Conservation (phyloP, 1,139 yeast species). For the Yueomyces sp. region DNA sequence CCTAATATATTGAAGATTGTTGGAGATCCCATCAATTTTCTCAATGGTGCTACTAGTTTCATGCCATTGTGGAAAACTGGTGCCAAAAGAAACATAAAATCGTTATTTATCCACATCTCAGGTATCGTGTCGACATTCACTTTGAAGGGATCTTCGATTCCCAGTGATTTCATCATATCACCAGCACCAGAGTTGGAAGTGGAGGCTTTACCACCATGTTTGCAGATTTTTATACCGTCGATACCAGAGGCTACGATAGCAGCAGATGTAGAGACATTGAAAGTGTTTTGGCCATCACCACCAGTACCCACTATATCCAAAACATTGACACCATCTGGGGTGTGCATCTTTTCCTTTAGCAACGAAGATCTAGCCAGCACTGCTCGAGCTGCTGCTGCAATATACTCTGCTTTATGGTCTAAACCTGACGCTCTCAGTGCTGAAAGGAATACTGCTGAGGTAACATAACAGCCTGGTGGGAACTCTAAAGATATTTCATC, state of each 20-base stretch:
- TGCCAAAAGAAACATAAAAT: conserved; percentile 74
- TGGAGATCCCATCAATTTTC: conserved; percentile 74
- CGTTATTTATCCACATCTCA: conserved; percentile 35
- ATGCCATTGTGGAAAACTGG: conserved; percentile 93
- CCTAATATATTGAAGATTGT: conserved; percentile 90
- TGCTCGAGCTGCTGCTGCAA: conserved; percentile 75
- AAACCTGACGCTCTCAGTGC: conserved; percentile 60
- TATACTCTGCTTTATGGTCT: conserved; percentile 71
- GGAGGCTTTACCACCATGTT: conserved; percentile 94
- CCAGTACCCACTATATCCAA: conserved; percentile 96
- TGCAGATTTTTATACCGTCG: conserved; percentile 61
- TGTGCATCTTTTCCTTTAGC: conserved; percentile 21
- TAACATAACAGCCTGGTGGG: conserved; percentile 31
- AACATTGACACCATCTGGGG: conserved; percentile 28
- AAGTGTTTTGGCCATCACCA: conserved; percentile 95
- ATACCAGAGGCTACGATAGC: conserved; percentile 93
- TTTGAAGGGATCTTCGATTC: conserved; percentile 53
- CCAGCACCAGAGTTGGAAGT: conserved; percentile 92
- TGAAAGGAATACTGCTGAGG: conserved; percentile 67
- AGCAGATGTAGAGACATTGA: conserved; percentile 88
- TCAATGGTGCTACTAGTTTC: conserved; percentile 67
- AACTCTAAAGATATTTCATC: not conserved
- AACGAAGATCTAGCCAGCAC: conserved; percentile 49
- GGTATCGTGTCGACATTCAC: conserved; percentile 61
- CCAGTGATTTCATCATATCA: conserved; percentile 64